A percentile compares a stretch with the other conserved stretches of the same genome.
These are phyloP conservation scores for Ophiosphaerella herpotricha DNA, from an alignment of 2,329 filamentous ascomycete genomes.

Conservation along the genomic window DNA sequence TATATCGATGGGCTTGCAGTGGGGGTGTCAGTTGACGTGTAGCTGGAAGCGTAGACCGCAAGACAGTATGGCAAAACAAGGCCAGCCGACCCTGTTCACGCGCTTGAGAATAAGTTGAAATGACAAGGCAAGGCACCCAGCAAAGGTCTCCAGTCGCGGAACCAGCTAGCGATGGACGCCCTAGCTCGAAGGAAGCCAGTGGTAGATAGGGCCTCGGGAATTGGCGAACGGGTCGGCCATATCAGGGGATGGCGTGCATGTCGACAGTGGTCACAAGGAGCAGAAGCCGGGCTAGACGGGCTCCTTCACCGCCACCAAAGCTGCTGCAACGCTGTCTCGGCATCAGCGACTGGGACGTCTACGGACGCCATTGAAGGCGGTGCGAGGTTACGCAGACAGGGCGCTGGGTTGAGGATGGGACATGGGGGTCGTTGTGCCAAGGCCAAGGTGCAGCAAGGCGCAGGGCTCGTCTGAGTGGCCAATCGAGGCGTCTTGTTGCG, in stretches of 20 bases:
- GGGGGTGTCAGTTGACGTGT: too few species aligned
- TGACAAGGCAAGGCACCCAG: neutral
- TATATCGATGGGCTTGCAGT: constrained; percentile 17
- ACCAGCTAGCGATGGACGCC: neutral
- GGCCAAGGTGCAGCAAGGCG: constrained; percentile 25
- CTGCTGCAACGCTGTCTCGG: constrained; percentile 8
- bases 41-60: too few species aligned
- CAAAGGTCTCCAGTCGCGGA: neutral
- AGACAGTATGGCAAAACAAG: too few species aligned
- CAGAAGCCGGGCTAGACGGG: constrained; percentile 16
- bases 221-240: constrained; percentile 7
- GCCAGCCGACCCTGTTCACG: too few species aligned
- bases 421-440: constrained; percentile 21
- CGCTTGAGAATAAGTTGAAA: too few species aligned
- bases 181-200: too few species aligned
- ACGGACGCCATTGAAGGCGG: constrained; percentile 22
- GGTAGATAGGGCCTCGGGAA: neutral
- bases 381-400: constrained; percentile 30
- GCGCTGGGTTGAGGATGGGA: constrained; percentile 19
- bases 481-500: constrained; percentile 22
- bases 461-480: constrained; percentile 30
- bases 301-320: constrained; percentile 28
- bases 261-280: constrained; percentile 19
- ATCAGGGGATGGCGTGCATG: constrained; percentile 22
- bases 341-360: constrained; percentile 25